These are phyloP conservation scores for Suillus luteus DNA, from an alignment of 768 basidiomycete species.

Conservation along the genomic window DNA sequence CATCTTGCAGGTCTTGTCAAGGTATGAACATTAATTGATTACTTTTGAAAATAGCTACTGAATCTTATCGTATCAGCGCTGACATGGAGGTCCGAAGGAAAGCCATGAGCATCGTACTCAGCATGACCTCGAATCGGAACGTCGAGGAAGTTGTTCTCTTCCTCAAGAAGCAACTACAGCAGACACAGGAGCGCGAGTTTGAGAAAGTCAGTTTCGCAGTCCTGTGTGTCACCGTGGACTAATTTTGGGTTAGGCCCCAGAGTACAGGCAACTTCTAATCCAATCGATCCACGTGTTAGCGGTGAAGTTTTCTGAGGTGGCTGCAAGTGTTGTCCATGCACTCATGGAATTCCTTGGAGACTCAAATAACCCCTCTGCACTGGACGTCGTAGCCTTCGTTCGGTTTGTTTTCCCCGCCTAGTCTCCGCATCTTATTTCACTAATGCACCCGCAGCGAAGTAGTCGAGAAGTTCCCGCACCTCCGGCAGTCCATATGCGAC, in stretches of 20 bases:
- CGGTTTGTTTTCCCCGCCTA: background rate
- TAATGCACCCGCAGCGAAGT: conserved; percentile 63
- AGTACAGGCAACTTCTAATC: conserved; percentile 95
- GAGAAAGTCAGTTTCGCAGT: conserved; percentile 40
- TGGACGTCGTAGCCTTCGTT: background rate
- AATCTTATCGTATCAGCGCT: conserved; percentile 49
- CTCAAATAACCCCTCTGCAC: background rate
- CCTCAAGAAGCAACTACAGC: conserved; percentile 96
- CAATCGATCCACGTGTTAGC: conserved; percentile 97
- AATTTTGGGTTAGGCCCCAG: conserved; percentile 62
- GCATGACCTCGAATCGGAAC: conserved; percentile 91
- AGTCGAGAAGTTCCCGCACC: conserved; percentile 93
- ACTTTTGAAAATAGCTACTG: conserved; percentile 1
- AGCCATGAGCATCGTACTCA: conserved; percentile 85
- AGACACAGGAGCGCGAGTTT: conserved; percentile 60
- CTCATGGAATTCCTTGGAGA: conserved; percentile 95
- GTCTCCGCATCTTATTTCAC: background rate
- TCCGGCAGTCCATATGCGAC: conserved; percentile 80
- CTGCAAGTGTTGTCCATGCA: conserved; percentile 91
- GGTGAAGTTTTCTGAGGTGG: conserved; percentile 95
- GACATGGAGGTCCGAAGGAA: conserved; percentile 97
- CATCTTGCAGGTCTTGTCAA: conserved; percentile 85
- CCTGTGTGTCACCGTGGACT: background rate
- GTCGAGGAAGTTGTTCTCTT: conserved; percentile 96
- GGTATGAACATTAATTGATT: conserved; percentile 40